Conservation (phyloP, 2,329 filamentous ascomycete genomes). For the Paramyrothecium sp. region DNA sequence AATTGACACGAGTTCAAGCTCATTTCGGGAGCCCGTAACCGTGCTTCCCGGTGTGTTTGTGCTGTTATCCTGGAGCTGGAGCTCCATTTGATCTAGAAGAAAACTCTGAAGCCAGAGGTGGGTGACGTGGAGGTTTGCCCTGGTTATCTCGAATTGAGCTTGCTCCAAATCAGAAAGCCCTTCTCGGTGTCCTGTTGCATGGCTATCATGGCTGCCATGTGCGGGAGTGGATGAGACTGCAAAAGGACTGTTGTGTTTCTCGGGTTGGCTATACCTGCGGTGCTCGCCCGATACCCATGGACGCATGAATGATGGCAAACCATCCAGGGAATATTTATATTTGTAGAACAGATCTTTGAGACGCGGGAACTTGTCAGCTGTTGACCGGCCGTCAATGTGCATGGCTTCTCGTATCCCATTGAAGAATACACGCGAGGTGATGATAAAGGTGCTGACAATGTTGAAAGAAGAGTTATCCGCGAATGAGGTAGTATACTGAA, state of each 20-base stretch:
- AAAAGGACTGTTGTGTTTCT: too few relatives aligned
- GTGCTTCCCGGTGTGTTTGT: neutral
- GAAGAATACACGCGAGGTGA: slow-evolving; percentile 24
- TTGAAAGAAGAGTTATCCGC: slow-evolving; percentile 10
- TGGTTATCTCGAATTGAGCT: slow-evolving; percentile 21
- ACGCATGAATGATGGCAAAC: neutral
- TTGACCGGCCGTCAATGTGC: too few relatives aligned
- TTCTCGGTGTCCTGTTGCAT: slow-evolving; percentile 9
- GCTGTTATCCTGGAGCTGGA: slow-evolving; percentile 13
- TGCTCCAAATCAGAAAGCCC: neutral
- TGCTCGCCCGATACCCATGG: too few relatives aligned
- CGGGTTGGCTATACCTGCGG: too few relatives aligned
- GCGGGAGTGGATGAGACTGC: too few relatives aligned
- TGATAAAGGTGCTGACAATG: slow-evolving; percentile 24
- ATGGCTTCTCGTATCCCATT: slow-evolving; percentile 14
- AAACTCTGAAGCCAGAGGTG: slow-evolving; percentile 35
- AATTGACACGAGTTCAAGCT: slow-evolving; percentile 11
- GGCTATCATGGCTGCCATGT: too few relatives aligned
- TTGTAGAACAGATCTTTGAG: slow-evolving; percentile 23
- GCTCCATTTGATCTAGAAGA: slow-evolving; percentile 30
- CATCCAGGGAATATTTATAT: slow-evolving; percentile 27
- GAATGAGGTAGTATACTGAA: slow-evolving; percentile 5
- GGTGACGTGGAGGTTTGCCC: slow-evolving; percentile 33
- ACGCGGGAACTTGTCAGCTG: slow-evolving; percentile 3
- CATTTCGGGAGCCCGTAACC: neutral